phyloP scores from a whole-genome alignment of 148 eudicot genomes.

The Gaultheria prostrata region DNA sequence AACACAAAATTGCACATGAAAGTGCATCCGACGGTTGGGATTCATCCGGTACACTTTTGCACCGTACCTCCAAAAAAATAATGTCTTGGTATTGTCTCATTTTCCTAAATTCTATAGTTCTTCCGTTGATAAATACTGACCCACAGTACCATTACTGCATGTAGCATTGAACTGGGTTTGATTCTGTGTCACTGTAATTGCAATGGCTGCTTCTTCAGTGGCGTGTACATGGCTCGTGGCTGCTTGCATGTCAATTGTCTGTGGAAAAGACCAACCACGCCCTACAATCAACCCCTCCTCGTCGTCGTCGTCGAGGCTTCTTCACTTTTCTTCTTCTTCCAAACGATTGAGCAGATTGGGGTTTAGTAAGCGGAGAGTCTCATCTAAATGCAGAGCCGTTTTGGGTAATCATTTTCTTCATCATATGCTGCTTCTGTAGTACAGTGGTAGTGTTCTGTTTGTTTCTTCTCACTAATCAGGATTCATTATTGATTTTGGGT shows the following conservation, averaged over 20 bases:
- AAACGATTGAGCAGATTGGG: constrained; percentile 15
- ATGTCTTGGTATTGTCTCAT: too few relatives aligned
- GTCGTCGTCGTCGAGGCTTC: not conserved
- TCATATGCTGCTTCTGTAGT: not conserved
- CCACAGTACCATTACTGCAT: not conserved
- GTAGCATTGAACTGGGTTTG: not conserved
- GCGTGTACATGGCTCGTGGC: constrained; percentile 61
- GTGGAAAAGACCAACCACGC: constrained; percentile 17
- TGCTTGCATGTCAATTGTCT: constrained; percentile 48
- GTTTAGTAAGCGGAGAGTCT: constrained; percentile 25
- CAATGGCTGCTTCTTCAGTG: constrained; percentile 52
- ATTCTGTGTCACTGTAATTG: not conserved
- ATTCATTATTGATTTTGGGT: not conserved
- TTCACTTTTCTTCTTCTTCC: constrained; percentile 7
- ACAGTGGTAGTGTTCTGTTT: not conserved
- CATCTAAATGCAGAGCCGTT: constrained; percentile 27
- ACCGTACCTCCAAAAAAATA: too few relatives aligned
- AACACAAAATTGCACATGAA: too few relatives aligned
- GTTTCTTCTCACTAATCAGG: not conserved
- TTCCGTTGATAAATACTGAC: not conserved
- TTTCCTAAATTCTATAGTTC: too few relatives aligned
- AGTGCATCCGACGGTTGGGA: too few relatives aligned
- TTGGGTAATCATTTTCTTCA: constrained; percentile 30
- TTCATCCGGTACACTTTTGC: too few relatives aligned
- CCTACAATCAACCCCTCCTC: constrained; percentile 1